These are phyloP conservation scores for Pyrus pyrifolia DNA, from an alignment of 306 rosid genomes.

Conservation along the genomic window DNA sequence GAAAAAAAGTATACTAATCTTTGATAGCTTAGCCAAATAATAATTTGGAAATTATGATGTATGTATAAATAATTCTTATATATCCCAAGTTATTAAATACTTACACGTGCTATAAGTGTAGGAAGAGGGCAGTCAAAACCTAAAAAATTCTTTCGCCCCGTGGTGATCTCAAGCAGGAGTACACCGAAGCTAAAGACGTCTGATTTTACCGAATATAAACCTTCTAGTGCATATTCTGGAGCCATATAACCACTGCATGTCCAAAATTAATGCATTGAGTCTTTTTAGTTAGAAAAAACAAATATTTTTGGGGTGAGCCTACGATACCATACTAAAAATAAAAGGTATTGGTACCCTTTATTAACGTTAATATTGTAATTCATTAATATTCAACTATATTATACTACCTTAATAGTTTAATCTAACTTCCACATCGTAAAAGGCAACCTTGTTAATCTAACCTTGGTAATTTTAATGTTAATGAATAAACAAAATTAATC, in stretches of 20 bases:
- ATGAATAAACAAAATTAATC: too few species aligned
- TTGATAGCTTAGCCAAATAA: not conserved
- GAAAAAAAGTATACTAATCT: not conserved
- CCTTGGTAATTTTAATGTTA: too few species aligned
- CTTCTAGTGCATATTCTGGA: conserved; percentile 28
- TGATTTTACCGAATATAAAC: conserved; percentile 21
- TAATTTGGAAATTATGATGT: not conserved
- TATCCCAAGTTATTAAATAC: not conserved
- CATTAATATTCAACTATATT: too few species aligned
- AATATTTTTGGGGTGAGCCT: too few species aligned
- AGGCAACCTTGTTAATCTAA: too few species aligned
- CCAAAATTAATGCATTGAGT: not conserved
- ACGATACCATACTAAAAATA: too few species aligned
- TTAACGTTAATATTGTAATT: too few species aligned
- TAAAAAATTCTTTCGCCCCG: conserved; percentile 2
- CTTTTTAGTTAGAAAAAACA: too few species aligned
- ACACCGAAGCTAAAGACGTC: conserved; percentile 38
- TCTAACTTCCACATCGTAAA: rapidly evolving
- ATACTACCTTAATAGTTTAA: too few species aligned
- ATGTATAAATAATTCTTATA: not conserved
- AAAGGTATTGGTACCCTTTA: too few species aligned
- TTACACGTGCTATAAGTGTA: not conserved
- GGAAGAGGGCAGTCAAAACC: not conserved
- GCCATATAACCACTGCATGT: conserved; percentile 36
- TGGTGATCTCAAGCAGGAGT: conserved; percentile 30